Evolutionary conservation across 2,329 filamentous ascomycete species (phyloP).

Genomic region (Nothopassalora personata): DNA sequence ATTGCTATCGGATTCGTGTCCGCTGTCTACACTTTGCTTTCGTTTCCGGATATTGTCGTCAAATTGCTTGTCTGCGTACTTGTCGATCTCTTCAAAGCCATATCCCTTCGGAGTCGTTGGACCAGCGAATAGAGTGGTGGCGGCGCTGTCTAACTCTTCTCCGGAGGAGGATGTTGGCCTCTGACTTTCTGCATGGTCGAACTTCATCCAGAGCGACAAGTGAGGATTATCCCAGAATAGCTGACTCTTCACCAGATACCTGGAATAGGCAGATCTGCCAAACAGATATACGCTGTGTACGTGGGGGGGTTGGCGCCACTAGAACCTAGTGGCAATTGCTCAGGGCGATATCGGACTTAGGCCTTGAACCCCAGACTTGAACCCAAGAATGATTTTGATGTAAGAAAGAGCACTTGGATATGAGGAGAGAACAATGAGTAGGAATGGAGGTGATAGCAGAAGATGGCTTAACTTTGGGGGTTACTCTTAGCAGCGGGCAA

Average conservation of each 20-base stretch:
- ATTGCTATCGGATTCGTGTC: neutral
- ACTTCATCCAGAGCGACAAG: constrained; percentile 10
- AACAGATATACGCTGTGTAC: constrained; percentile 1
- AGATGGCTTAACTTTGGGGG: neutral
- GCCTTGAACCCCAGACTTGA: neutral
- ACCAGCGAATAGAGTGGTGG: constrained; percentile 23
- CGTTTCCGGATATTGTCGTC: constrained; percentile 10
- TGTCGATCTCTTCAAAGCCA: constrained; percentile 16
- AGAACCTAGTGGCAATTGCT: neutral
- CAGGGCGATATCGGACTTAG: constrained; percentile 5
- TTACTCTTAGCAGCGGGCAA: neutral
- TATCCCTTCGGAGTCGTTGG: constrained; percentile 8
- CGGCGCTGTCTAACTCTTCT: constrained; percentile 24
- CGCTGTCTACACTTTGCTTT: constrained; percentile 5
- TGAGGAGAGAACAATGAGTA: neutral
- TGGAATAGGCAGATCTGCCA: neutral
- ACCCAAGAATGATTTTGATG: neutral
- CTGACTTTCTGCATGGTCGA: neutral
- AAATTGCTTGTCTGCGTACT: constrained; percentile 18
- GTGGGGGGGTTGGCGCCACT: constrained; percentile 1
- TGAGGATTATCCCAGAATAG: neutral
- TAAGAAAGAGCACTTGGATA: neutral
- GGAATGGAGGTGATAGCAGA: neutral
- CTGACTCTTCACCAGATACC: neutral
- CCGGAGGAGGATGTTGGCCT: neutral